phyloP scores from a whole-genome alignment of 148 eudicot species.

The Heliosperma pusillum region DNA sequence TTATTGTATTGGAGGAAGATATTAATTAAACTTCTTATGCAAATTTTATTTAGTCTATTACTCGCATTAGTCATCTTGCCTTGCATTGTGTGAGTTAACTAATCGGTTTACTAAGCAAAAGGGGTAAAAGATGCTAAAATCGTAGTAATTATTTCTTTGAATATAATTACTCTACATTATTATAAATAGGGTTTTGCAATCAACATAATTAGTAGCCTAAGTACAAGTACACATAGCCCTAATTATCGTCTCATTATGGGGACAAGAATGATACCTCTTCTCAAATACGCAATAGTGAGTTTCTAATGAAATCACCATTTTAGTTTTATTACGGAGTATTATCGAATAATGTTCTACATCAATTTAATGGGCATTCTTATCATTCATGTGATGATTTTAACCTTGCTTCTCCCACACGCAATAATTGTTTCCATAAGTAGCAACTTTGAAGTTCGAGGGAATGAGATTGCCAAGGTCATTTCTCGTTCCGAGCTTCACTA shows the following conservation, averaged over 20 bases:
- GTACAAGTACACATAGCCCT: neutral
- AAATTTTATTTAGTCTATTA: too few species aligned
- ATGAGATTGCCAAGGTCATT: constrained; percentile 24
- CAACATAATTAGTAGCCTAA: neutral
- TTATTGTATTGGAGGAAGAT: too few species aligned
- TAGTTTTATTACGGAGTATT: neutral
- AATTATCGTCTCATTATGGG: neutral
- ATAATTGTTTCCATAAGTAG: constrained; percentile 17
- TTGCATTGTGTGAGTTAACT: too few species aligned
- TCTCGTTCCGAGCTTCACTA: constrained; percentile 18
- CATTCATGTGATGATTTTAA: neutral
- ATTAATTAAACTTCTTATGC: too few species aligned
- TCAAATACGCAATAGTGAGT: neutral
- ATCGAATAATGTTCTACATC: neutral
- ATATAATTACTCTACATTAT: neutral
- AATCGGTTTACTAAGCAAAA: too few species aligned
- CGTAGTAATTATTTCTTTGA: too few species aligned
- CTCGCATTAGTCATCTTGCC: too few species aligned
- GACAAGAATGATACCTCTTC: constrained; percentile 10
- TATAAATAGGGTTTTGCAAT: neutral
- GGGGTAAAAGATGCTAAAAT: too few species aligned
- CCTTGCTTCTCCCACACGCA: constrained; percentile 25
- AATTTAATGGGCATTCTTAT: too few species aligned
- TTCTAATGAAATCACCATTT: neutral
- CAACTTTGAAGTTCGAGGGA: constrained; percentile 18